Conservation (phyloP, 2,329 filamentous ascomycete genomes). For the Rhynchosporium graminicola region DNA sequence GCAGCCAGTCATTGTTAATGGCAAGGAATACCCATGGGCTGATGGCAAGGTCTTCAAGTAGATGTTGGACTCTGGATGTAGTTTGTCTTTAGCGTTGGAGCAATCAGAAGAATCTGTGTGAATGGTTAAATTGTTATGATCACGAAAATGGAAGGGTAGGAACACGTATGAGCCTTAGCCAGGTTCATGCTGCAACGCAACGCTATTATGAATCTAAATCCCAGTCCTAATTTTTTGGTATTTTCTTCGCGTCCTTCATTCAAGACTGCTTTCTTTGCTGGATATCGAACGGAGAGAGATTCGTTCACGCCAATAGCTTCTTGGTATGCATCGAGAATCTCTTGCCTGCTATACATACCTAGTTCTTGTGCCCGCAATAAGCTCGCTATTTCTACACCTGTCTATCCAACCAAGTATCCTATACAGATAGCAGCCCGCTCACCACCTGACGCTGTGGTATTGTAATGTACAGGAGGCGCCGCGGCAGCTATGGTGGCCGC, state of each 20-base stretch:
- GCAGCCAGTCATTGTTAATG: constrained; percentile 73
- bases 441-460: neutral
- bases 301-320: neutral
- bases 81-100: constrained; percentile 31
- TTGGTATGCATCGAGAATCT: no score
- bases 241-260: neutral
- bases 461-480: neutral
- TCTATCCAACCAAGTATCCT: neutral
- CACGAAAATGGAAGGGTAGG: constrained; percentile 22
- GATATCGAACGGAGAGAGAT: neutral
- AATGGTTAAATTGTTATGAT: constrained; percentile 29
- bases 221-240: neutral
- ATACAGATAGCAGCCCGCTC: neutral
- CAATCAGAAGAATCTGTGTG: constrained; percentile 6
- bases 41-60: constrained; percentile 99
- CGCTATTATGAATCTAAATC: constrained; percentile 1
- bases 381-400: no score
- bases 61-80: constrained; percentile 41
- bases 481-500: neutral
- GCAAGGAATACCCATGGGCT: constrained; percentile 86
- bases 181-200: constrained; percentile 9
- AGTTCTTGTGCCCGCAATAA: no score
- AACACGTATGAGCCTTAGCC: constrained; percentile 2
- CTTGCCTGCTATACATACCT: no score
- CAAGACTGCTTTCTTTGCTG: neutral